Conservation (phyloP, 768 basidiomycete genomes). For the Lentinula sp. region DNA sequence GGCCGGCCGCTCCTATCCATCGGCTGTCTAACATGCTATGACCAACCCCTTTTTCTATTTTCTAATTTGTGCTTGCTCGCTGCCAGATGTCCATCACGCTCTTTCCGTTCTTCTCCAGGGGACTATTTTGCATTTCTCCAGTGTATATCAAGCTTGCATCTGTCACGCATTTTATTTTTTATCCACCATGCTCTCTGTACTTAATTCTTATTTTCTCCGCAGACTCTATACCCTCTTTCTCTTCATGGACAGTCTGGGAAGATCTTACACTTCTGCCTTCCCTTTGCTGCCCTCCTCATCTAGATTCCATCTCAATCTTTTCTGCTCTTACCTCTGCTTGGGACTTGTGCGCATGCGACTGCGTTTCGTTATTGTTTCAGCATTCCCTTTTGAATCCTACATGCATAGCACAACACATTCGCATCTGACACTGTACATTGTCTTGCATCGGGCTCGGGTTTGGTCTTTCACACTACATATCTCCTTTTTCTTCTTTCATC, state of each 20-base stretch:
- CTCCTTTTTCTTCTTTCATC: not conserved
- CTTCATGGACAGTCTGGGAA: not conserved
- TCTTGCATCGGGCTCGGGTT: conserved; percentile 2
- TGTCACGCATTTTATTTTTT: not conserved
- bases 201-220: not conserved
- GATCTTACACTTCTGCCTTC: not conserved
- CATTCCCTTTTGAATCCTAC: not conserved
- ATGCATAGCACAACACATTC: not conserved
- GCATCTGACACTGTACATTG: conserved; percentile 2
- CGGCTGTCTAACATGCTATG: not conserved
- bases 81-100: not conserved
- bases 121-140: not conserved
- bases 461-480: not conserved
- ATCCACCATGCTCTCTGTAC: not conserved
- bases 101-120: not conserved
- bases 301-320: not conserved
- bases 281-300: not conserved
- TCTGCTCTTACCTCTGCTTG: not conserved
- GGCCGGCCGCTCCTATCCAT: conserved; percentile 1
- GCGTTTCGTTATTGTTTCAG: not conserved
- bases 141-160: conserved; percentile 3
- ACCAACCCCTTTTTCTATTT: not conserved
- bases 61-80: not conserved
- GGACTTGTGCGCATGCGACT: not conserved
- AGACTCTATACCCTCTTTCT: not conserved